Base-by-base conservation (phyloP, 2,329 filamentous ascomycete species). In the Alternaria viburni region DNA sequence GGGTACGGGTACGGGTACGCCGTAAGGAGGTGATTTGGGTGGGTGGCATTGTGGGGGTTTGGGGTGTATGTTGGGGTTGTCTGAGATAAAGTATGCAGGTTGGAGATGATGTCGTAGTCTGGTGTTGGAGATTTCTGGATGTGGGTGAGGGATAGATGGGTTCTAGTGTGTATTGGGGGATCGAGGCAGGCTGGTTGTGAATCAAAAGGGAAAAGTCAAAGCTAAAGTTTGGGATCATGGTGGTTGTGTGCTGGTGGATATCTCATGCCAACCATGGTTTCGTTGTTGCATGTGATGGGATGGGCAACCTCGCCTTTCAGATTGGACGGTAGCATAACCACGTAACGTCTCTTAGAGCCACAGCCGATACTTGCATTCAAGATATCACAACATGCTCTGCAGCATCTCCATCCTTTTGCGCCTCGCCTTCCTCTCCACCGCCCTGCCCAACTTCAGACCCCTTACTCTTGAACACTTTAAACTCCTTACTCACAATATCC, bases 401-500 rank as follows among this genome's bases (percentile, higher is more conserved):
- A 19, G 11, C 1, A 7, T 30, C 13, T 12, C 25, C n/a, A 9
- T 12, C 26, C 6, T 19, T 26, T 7, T 49, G 17, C 47, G 17
- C 26, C n/a, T 19, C 26, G 13, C 13, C 6, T n/a, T 9, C 30
- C 19, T 9, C 19, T 21, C 19, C 49, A 12, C n/a, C 19, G 5
- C 4, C 19, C 0, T 41, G 28, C 49, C 3, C 49, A 41, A 1
- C 30, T 23, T 23, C 19, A 25, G 8, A 11, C 4, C n/a, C 28
- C 41, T 19, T 46, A 11, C 5, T 19, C 28, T 54, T 81, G 91
- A 93, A 97, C 65, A 90, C 86, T 72, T 91, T 86, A 75, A 97
- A 97, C 13, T 91, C 88, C 21, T 90, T 86, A 3, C 91, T 92
- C 44, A 97, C 81, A 52, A 97, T 93, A 23, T 87, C 85, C 0